Conservation (phyloP, 1,139 yeast species). For the Debaryomyces psychrophilus region DNA sequence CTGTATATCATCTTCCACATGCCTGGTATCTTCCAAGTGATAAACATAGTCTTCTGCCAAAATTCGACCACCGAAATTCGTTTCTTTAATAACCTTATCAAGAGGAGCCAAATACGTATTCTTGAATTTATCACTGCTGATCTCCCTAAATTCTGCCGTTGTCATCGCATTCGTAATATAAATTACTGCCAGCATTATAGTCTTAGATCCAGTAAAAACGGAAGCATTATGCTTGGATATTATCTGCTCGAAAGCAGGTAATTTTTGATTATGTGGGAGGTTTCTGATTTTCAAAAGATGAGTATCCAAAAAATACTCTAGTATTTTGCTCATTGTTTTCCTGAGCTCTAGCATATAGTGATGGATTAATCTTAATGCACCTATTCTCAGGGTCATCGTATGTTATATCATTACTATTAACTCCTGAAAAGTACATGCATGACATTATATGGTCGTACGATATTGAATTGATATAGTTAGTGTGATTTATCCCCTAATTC, state of each 20-base stretch:
- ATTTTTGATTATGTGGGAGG: slow-evolving; percentile 1
- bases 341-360: not conserved
- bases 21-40: slow-evolving; percentile 7
- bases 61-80: not conserved
- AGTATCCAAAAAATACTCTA: slow-evolving; percentile 8
- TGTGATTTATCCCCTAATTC: not conserved
- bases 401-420: not conserved
- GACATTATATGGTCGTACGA: not conserved
- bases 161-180: slow-evolving; percentile 7
- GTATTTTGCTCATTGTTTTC: slow-evolving; percentile 2
- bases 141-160: slow-evolving; percentile 9
- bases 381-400: too few relatives aligned
- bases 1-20: slow-evolving; percentile 10
- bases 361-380: too few relatives aligned
- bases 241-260: slow-evolving; percentile 1
- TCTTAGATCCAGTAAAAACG: slow-evolving; percentile 4
- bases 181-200: slow-evolving; percentile 1
- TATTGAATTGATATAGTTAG: too few relatives aligned
- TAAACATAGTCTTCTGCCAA: not conserved
- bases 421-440: not conserved
- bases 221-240: slow-evolving; percentile 9
- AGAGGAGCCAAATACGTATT: slow-evolving; percentile 9
- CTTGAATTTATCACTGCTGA: slow-evolving; percentile 9
- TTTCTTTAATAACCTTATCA: slow-evolving; percentile 5
- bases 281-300: slow-evolving; percentile 1